Percentiles rank a stretch among this genome's conserved stretches.
These are phyloP conservation scores for Mycena rebaudengoi DNA, from an alignment of 768 basidiomycete species.

Conservation along the genomic window DNA sequence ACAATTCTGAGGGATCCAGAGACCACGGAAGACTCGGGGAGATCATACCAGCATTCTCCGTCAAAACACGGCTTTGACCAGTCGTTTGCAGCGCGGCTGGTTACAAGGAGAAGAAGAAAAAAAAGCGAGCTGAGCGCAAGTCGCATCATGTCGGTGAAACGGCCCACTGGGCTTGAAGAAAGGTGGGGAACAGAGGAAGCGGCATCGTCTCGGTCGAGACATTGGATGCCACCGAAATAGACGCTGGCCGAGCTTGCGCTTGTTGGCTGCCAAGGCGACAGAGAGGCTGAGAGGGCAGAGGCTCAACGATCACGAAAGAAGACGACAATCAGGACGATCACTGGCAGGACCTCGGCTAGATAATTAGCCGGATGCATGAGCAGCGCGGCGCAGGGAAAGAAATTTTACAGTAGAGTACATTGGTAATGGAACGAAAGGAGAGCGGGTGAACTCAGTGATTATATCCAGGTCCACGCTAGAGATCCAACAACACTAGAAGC, in stretches of 20 bases:
- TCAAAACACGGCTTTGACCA: slow-evolving; percentile 48
- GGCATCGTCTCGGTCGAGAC: not conserved
- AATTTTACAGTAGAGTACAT: not conserved
- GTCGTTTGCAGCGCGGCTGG: slow-evolving; percentile 46
- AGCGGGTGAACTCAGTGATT: too few species aligned
- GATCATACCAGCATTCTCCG: slow-evolving; percentile 31
- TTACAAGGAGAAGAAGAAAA: slow-evolving; percentile 24
- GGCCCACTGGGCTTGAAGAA: slow-evolving; percentile 14
- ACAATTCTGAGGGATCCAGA: slow-evolving; percentile 54
- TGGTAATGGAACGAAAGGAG: not conserved
- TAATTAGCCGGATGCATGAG: too few species aligned
- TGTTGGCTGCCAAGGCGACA: too few species aligned
- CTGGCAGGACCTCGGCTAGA: too few species aligned
- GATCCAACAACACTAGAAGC: slow-evolving; percentile 2
- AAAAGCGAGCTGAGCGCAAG: not conserved
- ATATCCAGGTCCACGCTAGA: slow-evolving; percentile 9
- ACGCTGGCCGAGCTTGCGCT: too few species aligned
- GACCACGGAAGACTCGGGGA: slow-evolving; percentile 10
- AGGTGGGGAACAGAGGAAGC: not conserved
- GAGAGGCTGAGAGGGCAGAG: too few species aligned
- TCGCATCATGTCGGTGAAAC: not conserved
- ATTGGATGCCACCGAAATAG: not conserved
- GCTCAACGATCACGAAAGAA: too few species aligned
- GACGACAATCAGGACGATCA: too few species aligned
- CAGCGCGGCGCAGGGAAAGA: too few species aligned